Base-by-base conservation (phyloP, 2,329 filamentous ascomycete genomes). In the Bipolaris cookei region DNA sequence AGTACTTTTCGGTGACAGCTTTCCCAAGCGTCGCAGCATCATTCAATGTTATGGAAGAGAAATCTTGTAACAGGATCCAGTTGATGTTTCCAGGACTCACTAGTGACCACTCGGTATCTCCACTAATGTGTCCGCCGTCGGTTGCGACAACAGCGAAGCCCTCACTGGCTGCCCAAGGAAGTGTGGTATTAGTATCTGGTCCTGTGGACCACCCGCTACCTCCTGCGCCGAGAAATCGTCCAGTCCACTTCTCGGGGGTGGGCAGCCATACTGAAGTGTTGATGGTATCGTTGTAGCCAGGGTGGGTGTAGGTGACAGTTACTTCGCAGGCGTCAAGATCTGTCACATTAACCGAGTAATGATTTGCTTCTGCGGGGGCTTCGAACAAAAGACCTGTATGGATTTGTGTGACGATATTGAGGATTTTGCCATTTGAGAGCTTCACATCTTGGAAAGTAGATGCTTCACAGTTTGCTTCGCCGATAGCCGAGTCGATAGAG, bases 281-380 rank as follows among this genome's bases (percentile, higher is more conserved):
- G 18, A 70, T 63, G 4, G 53, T 48, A 44, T 70, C 68, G 6
- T 59, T 47, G n/a, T 58, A 59, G 1, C 56, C 59, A 13, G 58
- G 56, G 42, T 71, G 66, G 3, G 62, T 67, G 18, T 76, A 75
- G 1, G 68, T 73, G 23, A 78, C 60, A 4, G 67, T 74, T 38
- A 78, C 58, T 45, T 77, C 72, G 66, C 77, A 78, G 49, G 73
- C 74, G 18, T 56, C 20, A 6, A 63, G 58, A 6, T 39, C 28
- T 5, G 28, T 57, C 14, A 61, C 42, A 14, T 57, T 54, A 11
- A 34, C 48, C 13, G 58, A 35, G 20, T 56, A 61, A 25, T 63
- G 58, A 35, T 63, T 63, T 10, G 58, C 47, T 7, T 51, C 53
- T 11, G 42, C 41, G 2, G 54, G 51, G 6, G 42, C 48, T 7